Conservation (phyloP, 176 grass and related monocot genomes). For the Eragrostis curvula region DNA sequence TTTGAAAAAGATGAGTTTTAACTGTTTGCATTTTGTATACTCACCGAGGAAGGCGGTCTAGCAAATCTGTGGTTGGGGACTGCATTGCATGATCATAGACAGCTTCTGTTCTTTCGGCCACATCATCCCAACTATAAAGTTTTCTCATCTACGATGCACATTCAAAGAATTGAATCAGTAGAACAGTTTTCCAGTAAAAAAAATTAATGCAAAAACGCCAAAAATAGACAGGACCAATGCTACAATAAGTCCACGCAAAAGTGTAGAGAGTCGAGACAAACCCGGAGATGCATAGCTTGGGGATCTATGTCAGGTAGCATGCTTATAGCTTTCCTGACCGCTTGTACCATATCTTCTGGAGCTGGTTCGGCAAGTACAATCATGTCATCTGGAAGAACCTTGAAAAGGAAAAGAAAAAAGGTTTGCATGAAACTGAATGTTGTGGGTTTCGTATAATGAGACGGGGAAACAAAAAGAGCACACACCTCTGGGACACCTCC, state of each 20-base stretch:
- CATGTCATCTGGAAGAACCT: slow-evolving; percentile 99
- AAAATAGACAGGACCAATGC: not conserved
- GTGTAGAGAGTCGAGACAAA: slow-evolving; percentile 40
- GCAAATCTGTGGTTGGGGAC: slow-evolving; percentile 59
- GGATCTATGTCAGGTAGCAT: slow-evolving; percentile 89
- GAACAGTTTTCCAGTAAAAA: not conserved
- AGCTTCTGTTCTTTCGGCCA: slow-evolving; percentile 88
- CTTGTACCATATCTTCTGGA: slow-evolving; percentile 85
- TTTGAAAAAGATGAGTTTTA: slow-evolving; percentile 29
- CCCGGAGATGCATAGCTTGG: slow-evolving; percentile 77
- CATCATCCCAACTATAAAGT: slow-evolving; percentile 96
- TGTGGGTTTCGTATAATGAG: slow-evolving; percentile 1
- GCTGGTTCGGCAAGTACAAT: slow-evolving; percentile 88
- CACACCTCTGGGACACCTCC: slow-evolving; percentile 92
- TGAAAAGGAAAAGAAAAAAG: slow-evolving; percentile 24
- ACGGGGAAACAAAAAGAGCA: not conserved
- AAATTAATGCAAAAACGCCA: not conserved
- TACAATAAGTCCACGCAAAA: not conserved
- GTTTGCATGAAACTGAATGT: slow-evolving; percentile 6
- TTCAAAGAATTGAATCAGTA: slow-evolving; percentile 38
- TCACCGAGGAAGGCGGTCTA: slow-evolving; percentile 77
- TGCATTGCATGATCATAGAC: slow-evolving; percentile 77
- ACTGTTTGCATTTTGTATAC: slow-evolving; percentile 15
- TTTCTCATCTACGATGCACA: slow-evolving; percentile 71
- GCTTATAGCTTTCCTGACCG: slow-evolving; percentile 79